Conservation (phyloP, 2,329 filamentous ascomycete genomes). For the Cytospora piceicola region DNA sequence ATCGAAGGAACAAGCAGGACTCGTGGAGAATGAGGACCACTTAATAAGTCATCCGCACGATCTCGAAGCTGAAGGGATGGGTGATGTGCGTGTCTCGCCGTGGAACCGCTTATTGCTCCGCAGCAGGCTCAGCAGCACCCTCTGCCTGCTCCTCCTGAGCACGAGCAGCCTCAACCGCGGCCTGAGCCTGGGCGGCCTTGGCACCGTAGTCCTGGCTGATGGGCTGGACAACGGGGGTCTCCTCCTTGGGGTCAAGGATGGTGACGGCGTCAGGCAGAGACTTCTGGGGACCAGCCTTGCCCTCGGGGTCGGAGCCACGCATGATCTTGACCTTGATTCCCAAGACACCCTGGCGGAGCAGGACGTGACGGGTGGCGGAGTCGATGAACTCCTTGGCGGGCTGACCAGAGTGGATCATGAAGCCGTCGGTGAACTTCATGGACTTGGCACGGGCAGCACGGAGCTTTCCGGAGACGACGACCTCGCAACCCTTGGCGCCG, state of each 20-base stretch:
- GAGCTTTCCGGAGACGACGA: conserved; percentile 99
- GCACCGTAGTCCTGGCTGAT: conserved; percentile 98
- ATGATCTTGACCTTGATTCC: conserved; percentile 99
- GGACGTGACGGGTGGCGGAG: conserved; percentile 96
- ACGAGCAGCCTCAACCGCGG: conserved; percentile 64
- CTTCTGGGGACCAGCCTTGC: conserved; percentile 98
- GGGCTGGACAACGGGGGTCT: conserved; percentile 91
- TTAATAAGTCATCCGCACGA: conserved; percentile 16
- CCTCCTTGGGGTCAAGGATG: conserved; percentile 99
- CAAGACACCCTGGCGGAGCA: conserved; percentile 98
- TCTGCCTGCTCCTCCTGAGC: conserved; percentile 52
- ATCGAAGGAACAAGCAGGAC: conserved; percentile 11
- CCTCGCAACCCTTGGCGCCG: conserved; percentile 99
- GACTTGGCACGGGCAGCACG: conserved; percentile 98
- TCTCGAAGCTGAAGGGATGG: conserved; percentile 19
- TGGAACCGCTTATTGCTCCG: conserved; percentile 48
- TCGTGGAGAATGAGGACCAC: conserved; percentile 13
- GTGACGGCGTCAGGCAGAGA: conserved; percentile 97
- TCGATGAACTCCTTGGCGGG: conserved; percentile 99
- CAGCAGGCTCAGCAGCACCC: conserved; percentile 56
- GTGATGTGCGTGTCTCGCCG: conserved; percentile 20
- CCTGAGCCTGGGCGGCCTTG: conserved; percentile 73
- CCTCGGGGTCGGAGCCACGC: conserved; percentile 98
- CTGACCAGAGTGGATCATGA: conserved; percentile 99
- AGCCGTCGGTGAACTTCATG: conserved; percentile 99